Evolutionary conservation across 2,329 filamentous ascomycete genomes (phyloP).

Genomic region (Fusarium coffeatum): DNA sequence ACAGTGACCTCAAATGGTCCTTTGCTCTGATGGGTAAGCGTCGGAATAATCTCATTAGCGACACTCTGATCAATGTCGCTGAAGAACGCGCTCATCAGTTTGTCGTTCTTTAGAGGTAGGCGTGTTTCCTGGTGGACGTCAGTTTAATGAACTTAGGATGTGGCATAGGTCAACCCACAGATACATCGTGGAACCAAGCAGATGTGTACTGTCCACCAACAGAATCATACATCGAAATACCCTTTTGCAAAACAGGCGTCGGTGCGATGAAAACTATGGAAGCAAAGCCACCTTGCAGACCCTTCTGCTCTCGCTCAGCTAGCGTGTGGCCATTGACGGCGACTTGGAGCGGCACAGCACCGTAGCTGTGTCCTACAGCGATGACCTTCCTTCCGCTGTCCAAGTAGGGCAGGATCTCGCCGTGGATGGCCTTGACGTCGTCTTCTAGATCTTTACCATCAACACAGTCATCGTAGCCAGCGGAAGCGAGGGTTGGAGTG

Average conservation of each 20-base stretch:
- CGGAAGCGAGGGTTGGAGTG: slow-evolving; percentile 14
- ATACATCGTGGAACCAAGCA: slow-evolving; percentile 21
- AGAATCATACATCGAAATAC: slow-evolving; percentile 25
- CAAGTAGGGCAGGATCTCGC: neutral
- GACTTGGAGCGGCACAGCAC: slow-evolving; percentile 19
- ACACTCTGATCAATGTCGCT: slow-evolving; percentile 16
- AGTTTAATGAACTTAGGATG: neutral
- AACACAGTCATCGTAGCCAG: slow-evolving; percentile 30
- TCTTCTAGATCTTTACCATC: slow-evolving; percentile 23
- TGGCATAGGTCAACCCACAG: neutral
- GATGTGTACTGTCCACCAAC: neutral
- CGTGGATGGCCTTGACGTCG: slow-evolving; percentile 20
- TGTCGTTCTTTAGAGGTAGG: slow-evolving; percentile 6
- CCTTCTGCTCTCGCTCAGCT: slow-evolving; percentile 4
- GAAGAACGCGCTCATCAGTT: slow-evolving; percentile 20
- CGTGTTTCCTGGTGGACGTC: neutral
- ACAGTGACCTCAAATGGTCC: slow-evolving; percentile 16
- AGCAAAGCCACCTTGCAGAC: slow-evolving; percentile 12
- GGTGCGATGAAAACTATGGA: slow-evolving; percentile 21
- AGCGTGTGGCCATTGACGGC: slow-evolving; percentile 9
- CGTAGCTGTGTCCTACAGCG: slow-evolving; percentile 34
- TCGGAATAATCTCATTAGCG: slow-evolving; percentile 1
- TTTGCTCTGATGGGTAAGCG: slow-evolving; percentile 27
- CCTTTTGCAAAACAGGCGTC: slow-evolving; percentile 16
- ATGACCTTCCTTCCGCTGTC: slow-evolving; percentile 11